Evolutionary conservation across 768 basidiomycete genomes (phyloP).

Genomic region (Termitomyces sp.): DNA sequence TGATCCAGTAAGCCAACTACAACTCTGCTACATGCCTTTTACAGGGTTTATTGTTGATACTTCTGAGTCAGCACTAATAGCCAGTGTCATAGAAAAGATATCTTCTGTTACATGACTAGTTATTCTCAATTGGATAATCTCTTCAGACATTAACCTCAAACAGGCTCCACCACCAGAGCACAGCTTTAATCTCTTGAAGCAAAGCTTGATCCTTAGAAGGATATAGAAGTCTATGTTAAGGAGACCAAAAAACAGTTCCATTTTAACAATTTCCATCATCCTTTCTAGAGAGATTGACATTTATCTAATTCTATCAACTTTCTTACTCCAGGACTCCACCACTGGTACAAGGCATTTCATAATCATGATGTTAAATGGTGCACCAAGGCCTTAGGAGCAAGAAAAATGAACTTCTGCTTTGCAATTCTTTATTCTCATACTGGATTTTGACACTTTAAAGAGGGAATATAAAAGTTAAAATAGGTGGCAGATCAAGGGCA

Average conservation of each 20-base stretch:
- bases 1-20: not conserved
- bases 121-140: slow-evolving; percentile 26
- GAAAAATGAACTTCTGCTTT: slow-evolving; percentile 33
- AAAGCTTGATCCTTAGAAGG: slow-evolving; percentile 16
- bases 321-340: slow-evolving; percentile 35
- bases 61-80: slow-evolving; percentile 25
- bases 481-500: slow-evolving; percentile 40
- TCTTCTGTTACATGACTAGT: slow-evolving; percentile 28
- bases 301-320: slow-evolving; percentile 26
- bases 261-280: slow-evolving; percentile 28
- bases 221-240: slow-evolving; percentile 18
- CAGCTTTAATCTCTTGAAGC: slow-evolving; percentile 11
- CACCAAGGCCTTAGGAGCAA: slow-evolving; percentile 21
- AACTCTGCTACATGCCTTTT: slow-evolving; percentile 22
- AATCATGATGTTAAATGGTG: slow-evolving; percentile 39
- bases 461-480: slow-evolving; percentile 34
- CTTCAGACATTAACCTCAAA: slow-evolving; percentile 21
- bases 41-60: slow-evolving; percentile 28
- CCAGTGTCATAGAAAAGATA: slow-evolving; percentile 23
- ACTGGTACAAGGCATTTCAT: slow-evolving; percentile 32
- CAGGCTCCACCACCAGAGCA: slow-evolving; percentile 16
- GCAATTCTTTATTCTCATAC: slow-evolving; percentile 29
- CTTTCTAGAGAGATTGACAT: slow-evolving; percentile 35
- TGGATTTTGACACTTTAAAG: slow-evolving; percentile 33
- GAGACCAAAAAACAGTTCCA: slow-evolving; percentile 15